A percentile compares a stretch with the other conserved stretches of the same genome.
Evolutionary conservation across 805 yeast species (phyloP).

Genomic region (Ogataea polymorpha): DNA sequence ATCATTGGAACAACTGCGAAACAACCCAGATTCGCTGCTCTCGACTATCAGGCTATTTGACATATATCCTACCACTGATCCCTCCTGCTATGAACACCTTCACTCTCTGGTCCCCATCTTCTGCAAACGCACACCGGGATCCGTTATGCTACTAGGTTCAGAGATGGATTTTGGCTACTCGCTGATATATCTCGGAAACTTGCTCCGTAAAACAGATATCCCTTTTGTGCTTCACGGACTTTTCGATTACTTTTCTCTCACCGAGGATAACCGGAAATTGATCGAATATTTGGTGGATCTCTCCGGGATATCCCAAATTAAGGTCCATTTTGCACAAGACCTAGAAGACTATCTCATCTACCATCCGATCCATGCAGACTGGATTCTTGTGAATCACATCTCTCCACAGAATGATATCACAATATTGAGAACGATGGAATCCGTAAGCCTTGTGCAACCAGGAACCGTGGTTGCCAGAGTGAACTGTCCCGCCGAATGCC

Average conservation of each 20-base stretch:
- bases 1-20: constrained; percentile 10
- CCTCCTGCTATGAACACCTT: neutral
- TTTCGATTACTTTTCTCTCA: constrained; percentile 7
- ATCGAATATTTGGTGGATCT: constrained; percentile 18
- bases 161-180: constrained; percentile 25
- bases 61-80: constrained; percentile 1
- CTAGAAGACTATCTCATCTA: constrained; percentile 2
- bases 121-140: constrained; percentile 13
- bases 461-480: constrained; percentile 16
- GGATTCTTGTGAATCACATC: constrained; percentile 22
- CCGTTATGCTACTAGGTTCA: constrained; percentile 16
- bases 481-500: constrained; percentile 4
- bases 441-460: constrained; percentile 22
- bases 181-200: constrained; percentile 17
- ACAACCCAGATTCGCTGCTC: constrained; percentile 21
- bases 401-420: constrained; percentile 10
- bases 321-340: constrained; percentile 6
- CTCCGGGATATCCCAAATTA: constrained; percentile 18
- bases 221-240: constrained; percentile 17
- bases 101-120: constrained; percentile 4
- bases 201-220: constrained; percentile 13
- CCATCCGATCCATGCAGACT: constrained; percentile 9
- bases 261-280: constrained; percentile 9
- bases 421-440: constrained; percentile 21
- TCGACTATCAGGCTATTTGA: constrained; percentile 20